phyloP scores from a whole-genome alignment of 345 rosid genomes.

The Eutrema heterophyllum region DNA sequence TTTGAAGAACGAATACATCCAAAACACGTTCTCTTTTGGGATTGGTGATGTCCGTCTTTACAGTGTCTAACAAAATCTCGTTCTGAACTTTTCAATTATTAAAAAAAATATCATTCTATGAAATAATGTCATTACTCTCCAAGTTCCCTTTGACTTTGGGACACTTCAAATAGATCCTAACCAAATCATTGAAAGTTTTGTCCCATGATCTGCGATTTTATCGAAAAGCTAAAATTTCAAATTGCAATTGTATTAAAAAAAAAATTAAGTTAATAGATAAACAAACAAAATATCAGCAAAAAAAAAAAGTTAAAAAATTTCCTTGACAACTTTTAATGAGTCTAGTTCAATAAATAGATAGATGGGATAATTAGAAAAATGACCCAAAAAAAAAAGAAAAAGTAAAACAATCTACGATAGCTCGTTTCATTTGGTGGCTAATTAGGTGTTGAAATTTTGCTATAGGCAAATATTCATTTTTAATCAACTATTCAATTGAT shows the following conservation, averaged over 20 bases:
- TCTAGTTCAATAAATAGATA: too few relatives aligned
- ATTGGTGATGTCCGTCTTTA: background rate
- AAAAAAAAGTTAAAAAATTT: background rate
- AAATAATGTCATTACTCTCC: background rate
- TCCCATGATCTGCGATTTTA: background rate
- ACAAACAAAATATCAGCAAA: background rate
- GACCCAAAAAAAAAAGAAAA: too few relatives aligned
- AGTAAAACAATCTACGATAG: too few relatives aligned
- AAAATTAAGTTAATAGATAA: background rate
- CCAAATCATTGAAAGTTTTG: background rate
- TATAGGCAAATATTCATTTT: too few relatives aligned
- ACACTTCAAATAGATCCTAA: background rate
- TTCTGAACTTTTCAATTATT: background rate
- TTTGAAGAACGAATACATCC: slow-evolving; percentile 15
- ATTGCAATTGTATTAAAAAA: background rate
- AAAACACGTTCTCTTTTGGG: background rate
- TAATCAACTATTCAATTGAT: background rate
- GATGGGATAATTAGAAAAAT: too few relatives aligned
- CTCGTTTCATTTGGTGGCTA: too few relatives aligned
- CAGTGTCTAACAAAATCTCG: background rate
- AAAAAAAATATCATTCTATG: background rate
- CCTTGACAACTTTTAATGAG: background rate
- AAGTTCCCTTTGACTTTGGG: background rate
- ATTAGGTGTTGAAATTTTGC: too few relatives aligned
- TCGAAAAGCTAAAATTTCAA: background rate